phyloP scores from a whole-genome alignment of 495 filamentous ascomycete species.

The Neurospora intermedia region DNA sequence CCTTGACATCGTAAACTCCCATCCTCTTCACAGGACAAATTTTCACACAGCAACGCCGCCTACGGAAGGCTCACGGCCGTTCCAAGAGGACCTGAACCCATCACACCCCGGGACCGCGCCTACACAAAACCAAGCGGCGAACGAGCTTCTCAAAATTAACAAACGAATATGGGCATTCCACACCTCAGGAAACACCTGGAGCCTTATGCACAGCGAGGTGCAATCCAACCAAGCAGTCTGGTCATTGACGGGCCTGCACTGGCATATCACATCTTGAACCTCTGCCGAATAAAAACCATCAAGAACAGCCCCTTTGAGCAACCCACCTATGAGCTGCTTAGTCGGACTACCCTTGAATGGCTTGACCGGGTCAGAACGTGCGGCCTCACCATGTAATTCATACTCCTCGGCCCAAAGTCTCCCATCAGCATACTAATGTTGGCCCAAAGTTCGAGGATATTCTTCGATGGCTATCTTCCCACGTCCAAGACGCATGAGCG shows the following conservation, averaged over 20 bases:
- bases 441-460: constrained; percentile 44
- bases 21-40: neutral
- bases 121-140: neutral
- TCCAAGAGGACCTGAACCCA: neutral
- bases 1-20: neutral
- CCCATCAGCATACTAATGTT: constrained; percentile 2
- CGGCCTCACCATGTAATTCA: constrained; percentile 47
- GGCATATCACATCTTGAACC: constrained; percentile 56
- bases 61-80: neutral
- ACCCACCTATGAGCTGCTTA: constrained; percentile 52
- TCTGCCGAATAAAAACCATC: constrained; percentile 35
- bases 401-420: neutral
- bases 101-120: neutral
- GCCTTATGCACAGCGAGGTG: constrained; percentile 41
- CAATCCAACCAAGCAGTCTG: constrained; percentile 35
- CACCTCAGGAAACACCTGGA: constrained; percentile 47
- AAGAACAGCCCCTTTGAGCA: constrained; percentile 34
- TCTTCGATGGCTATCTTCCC: constrained; percentile 71
- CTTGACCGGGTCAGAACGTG: constrained; percentile 41
- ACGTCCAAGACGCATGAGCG: constrained; percentile 18
- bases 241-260: constrained; percentile 71
- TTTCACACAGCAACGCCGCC: neutral
- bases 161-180: constrained; percentile 57
- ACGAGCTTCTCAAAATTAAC: neutral
- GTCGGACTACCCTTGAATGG: constrained; percentile 47